Conservation (phyloP, 352 stramenopile species). For the Salisapilia sapeloensis region DNA sequence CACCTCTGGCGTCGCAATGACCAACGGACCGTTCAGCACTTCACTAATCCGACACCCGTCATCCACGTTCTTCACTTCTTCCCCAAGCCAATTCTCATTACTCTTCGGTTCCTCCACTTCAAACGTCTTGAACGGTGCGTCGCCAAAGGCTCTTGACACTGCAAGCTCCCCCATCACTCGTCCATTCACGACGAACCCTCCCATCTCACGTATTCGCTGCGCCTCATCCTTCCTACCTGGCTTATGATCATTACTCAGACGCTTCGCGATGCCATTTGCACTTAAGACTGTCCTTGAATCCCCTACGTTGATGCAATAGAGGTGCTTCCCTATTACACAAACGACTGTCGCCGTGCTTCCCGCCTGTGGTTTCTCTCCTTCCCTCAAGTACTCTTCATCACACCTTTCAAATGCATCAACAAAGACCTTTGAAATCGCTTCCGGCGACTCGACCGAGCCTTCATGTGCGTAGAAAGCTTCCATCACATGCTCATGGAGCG, state of each 20-base stretch:
- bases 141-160: slow-evolving; percentile 70
- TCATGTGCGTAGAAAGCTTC: slow-evolving; percentile 30
- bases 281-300: slow-evolving; percentile 92
- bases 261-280: slow-evolving; percentile 65
- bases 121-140: slow-evolving; percentile 94
- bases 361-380: slow-evolving; percentile 45
- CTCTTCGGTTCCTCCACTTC: slow-evolving; percentile 23
- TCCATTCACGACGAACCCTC: slow-evolving; percentile 77
- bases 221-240: slow-evolving; percentile 86
- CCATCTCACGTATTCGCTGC: slow-evolving; percentile 87
- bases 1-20: slow-evolving; percentile 66
- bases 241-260: slow-evolving; percentile 95
- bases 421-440: slow-evolving; percentile 23
- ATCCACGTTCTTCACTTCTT: slow-evolving; percentile 5
- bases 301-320: slow-evolving; percentile 94
- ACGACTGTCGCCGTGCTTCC: slow-evolving; percentile 92
- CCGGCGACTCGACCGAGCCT: slow-evolving; percentile 13
- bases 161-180: slow-evolving; percentile 89
- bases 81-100: too few species aligned
- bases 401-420: slow-evolving; percentile 41
- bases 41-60: slow-evolving; percentile 53
- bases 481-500: slow-evolving; percentile 49
- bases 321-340: slow-evolving; percentile 80
- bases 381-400: slow-evolving; percentile 51
- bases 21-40: slow-evolving; percentile 65